These are phyloP conservation scores for Echeveria elegans DNA, from an alignment of 164 flowering plant genomes.

Conservation along the genomic window DNA sequence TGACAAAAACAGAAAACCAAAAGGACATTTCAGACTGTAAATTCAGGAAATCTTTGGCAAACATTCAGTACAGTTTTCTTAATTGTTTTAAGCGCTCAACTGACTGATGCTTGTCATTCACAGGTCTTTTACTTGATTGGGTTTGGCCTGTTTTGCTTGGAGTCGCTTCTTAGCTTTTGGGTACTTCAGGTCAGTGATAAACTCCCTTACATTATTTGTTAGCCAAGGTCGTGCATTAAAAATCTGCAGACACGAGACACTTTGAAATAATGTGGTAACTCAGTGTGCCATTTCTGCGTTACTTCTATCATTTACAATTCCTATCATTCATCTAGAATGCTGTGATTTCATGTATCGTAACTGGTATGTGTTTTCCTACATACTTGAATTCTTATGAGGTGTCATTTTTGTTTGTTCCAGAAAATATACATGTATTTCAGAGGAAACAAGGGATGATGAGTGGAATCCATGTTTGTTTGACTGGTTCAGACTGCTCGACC, in stretches of 20 bases:
- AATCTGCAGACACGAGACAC: neutral
- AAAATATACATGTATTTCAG: slow-evolving; percentile 71
- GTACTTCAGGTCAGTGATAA: slow-evolving; percentile 75
- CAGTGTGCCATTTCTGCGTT: neutral
- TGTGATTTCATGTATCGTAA: neutral
- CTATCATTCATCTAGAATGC: neutral
- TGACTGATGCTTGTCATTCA: slow-evolving; percentile 14
- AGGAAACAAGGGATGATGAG: slow-evolving; percentile 36
- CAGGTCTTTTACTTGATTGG: slow-evolving; percentile 90
- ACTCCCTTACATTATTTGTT: neutral
- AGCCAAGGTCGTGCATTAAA: neutral
- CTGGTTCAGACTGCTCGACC: too few species aligned
- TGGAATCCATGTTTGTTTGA: neutral
- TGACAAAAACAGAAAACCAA: too few species aligned
- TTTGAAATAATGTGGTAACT: neutral
- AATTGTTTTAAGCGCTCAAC: neutral
- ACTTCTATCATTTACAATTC: neutral
- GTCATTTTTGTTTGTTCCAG: slow-evolving; percentile 23
- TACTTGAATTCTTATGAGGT: neutral
- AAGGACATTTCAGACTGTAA: too few species aligned
- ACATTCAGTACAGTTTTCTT: neutral
- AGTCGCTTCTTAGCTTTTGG: slow-evolving; percentile 79
- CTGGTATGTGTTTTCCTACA: neutral
- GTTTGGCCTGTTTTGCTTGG: slow-evolving; percentile 77
- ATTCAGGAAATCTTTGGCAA: too few species aligned